A percentile compares a stretch with the other conserved stretches of the same genome.
phyloP scores from a whole-genome alignment of 495 filamentous ascomycete species.

The Annulohypoxylon moriforme region DNA sequence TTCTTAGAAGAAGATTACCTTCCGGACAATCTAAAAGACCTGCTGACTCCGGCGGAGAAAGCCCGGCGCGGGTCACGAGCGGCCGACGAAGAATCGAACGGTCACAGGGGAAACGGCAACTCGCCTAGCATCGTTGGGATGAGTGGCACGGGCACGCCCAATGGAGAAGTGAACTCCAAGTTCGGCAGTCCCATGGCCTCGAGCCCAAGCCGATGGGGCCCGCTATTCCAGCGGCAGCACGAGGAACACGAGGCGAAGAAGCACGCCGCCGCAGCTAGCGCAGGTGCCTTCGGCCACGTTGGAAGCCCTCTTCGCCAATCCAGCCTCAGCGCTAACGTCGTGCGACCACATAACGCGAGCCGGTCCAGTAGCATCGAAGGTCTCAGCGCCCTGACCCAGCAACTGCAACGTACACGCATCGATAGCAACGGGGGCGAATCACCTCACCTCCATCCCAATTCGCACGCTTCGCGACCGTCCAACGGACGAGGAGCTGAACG shows the following conservation, averaged over 20 bases:
- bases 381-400: slow-evolving; percentile 77
- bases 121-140: slow-evolving; percentile 47
- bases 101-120: slow-evolving; percentile 56
- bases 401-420: slow-evolving; percentile 68
- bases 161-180: slow-evolving; percentile 68
- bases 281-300: slow-evolving; percentile 82
- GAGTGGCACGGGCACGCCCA: slow-evolving; percentile 57
- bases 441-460: slow-evolving; percentile 55
- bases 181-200: slow-evolving; percentile 81
- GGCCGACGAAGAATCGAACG: slow-evolving; percentile 63
- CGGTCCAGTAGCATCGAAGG: slow-evolving; percentile 60
- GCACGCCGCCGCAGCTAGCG: slow-evolving; percentile 55
- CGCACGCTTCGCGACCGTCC: slow-evolving; percentile 45
- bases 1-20: slow-evolving; percentile 91
- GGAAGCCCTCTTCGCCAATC: slow-evolving; percentile 96
- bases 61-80: slow-evolving; percentile 81
- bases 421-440: slow-evolving; percentile 55
- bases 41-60: slow-evolving; percentile 91
- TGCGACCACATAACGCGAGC: slow-evolving; percentile 50
- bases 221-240: slow-evolving; percentile 79
- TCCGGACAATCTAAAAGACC: slow-evolving; percentile 85
- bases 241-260: slow-evolving; percentile 76
- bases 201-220: slow-evolving; percentile 87
- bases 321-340: slow-evolving; percentile 74
- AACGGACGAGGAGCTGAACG: slow-evolving; percentile 56